These are phyloP conservation scores for Aechmea fasciata DNA, from an alignment of 176 grass and related monocot species.

Conservation along the genomic window DNA sequence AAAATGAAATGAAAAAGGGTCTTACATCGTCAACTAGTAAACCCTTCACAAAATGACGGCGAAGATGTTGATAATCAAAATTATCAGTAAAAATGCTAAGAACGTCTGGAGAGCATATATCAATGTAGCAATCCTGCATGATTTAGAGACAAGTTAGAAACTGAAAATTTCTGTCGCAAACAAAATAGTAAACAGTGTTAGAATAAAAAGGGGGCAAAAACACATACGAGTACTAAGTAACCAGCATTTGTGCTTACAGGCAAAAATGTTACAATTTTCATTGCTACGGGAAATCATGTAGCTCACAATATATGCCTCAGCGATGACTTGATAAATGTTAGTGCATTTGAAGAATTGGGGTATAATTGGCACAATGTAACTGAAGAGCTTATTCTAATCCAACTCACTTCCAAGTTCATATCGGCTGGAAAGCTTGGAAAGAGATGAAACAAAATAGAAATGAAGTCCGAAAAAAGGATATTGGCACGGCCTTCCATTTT, in stretches of 20 bases:
- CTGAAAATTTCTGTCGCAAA: neutral
- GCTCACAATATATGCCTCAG: neutral
- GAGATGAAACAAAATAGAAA: too few relatives aligned
- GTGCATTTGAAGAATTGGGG: neutral
- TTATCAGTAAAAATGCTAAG: constrained; percentile 93
- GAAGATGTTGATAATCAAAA: constrained; percentile 96
- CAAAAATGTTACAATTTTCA: neutral
- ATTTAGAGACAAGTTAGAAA: constrained; percentile 2
- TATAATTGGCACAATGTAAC: neutral
- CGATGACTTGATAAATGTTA: neutral
- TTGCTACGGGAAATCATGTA: neutral
- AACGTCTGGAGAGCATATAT: constrained; percentile 95
- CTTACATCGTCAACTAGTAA: constrained; percentile 91
- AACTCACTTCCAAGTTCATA: too few relatives aligned
- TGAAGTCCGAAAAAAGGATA: too few relatives aligned
- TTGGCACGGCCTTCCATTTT: too few relatives aligned
- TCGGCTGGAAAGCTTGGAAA: too few relatives aligned
- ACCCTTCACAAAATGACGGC: constrained; percentile 98
- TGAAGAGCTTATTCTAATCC: neutral
- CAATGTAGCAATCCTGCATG: constrained; percentile 92
- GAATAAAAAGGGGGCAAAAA: too few relatives aligned
- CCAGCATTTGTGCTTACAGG: neutral
- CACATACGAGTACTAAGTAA: too few relatives aligned
- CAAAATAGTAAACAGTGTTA: neutral
- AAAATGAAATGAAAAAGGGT: neutral